Evolutionary conservation across 2,329 filamentous ascomycete genomes (phyloP).

Genomic region (Verticillium dahliae): DNA sequence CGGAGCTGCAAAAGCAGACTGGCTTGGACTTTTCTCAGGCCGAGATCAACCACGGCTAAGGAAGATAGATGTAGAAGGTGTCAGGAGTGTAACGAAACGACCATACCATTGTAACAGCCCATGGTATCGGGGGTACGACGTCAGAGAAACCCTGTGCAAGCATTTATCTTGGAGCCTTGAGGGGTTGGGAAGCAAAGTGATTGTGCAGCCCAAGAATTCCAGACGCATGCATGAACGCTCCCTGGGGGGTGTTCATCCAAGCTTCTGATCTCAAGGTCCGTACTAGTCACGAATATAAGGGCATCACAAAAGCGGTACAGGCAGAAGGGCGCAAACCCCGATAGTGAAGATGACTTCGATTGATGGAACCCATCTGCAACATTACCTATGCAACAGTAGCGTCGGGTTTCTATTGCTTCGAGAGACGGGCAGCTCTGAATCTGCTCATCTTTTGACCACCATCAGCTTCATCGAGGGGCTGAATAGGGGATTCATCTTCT

Average conservation of each 20-base stretch:
- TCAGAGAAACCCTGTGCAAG: conserved; percentile 53
- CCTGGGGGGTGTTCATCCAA: conserved; percentile 15
- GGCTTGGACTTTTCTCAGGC: conserved; percentile 70
- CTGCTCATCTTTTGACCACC: conserved; percentile 61
- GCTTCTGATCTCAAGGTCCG: conserved; percentile 42
- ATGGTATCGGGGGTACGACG: conserved; percentile 30
- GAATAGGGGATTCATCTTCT: conserved; percentile 60
- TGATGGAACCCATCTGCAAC: conserved; percentile 9
- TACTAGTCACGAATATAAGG: not conserved
- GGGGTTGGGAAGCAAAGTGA: conserved; percentile 47
- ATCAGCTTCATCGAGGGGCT: conserved; percentile 62
- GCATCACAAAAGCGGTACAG: not conserved
- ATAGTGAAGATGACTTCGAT: conserved; percentile 5
- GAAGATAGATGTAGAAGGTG: conserved; percentile 25
- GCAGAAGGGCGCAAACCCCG: not conserved
- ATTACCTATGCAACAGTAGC: conserved; percentile 23
- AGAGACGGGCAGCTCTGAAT: conserved; percentile 65
- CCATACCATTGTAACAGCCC: conserved; percentile 33
- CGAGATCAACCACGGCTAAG: conserved; percentile 42
- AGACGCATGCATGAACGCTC: not conserved
- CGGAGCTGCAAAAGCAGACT: conserved; percentile 83
- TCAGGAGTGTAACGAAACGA: conserved; percentile 60
- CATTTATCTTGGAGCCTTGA: conserved; percentile 50
- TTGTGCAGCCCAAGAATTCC: conserved; percentile 38
- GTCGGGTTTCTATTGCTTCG: conserved; percentile 42